phyloP scores from a whole-genome alignment of 1,284 basidiomycete genomes.

The Sphagnurus paluster region DNA sequence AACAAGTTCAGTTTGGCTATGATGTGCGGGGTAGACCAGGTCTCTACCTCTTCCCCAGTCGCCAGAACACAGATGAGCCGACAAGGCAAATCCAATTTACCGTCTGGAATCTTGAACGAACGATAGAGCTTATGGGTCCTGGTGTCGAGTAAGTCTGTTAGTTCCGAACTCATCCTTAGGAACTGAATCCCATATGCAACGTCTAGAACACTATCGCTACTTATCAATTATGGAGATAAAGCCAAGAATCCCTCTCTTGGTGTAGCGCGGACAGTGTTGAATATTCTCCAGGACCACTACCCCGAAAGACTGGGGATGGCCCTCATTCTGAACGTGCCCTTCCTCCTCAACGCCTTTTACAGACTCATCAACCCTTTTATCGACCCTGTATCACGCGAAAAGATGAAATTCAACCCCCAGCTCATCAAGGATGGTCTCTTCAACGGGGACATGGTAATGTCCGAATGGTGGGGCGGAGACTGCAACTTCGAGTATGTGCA shows the following conservation, averaged over 20 bases:
- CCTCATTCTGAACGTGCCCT: constrained; percentile 84
- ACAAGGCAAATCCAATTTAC: constrained; percentile 74
- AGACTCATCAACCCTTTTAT: constrained; percentile 81
- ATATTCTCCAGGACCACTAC: constrained; percentile 87
- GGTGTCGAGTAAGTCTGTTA: constrained; percentile 65
- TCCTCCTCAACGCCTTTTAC: constrained; percentile 79
- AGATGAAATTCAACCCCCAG: constrained; percentile 71
- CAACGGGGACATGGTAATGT: constrained; percentile 54
- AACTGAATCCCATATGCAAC: neutral
- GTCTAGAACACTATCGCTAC: constrained; percentile 64
- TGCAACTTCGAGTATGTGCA: constrained; percentile 69
- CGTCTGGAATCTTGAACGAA: constrained; percentile 74
- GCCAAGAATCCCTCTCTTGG: constrained; percentile 73
- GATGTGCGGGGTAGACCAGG: constrained; percentile 69
- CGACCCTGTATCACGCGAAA: constrained; percentile 75
- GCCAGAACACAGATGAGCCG: constrained; percentile 80
- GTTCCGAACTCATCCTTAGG: constrained; percentile 1
- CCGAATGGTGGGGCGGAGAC: constrained; percentile 61
- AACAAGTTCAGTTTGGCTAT: constrained; percentile 75
- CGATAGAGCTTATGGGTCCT: constrained; percentile 72
- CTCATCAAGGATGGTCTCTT: constrained; percentile 62
- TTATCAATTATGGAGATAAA: constrained; percentile 83
- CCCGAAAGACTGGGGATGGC: constrained; percentile 90
- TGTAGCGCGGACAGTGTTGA: constrained; percentile 63
- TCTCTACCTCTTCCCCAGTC: constrained; percentile 79